These are phyloP conservation scores for Boechera retrofracta DNA, from an alignment of 345 rosid genomes.

Conservation along the genomic window DNA sequence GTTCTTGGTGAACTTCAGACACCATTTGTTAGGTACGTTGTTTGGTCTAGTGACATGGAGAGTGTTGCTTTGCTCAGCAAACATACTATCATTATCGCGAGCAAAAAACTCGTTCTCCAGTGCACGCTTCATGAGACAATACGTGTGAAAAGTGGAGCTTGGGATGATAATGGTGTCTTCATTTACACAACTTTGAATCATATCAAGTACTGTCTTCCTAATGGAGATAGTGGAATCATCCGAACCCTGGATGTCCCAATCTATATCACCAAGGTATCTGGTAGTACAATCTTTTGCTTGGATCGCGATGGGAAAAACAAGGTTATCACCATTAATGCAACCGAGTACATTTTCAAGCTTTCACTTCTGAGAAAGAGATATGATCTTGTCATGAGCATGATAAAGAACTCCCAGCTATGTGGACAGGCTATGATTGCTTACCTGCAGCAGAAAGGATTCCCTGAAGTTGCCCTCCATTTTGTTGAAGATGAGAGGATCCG, in stretches of 20 bases:
- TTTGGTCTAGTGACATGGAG: conserved; percentile 97
- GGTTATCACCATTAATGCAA: conserved; percentile 64
- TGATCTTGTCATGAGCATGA: conserved; percentile 90
- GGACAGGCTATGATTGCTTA: conserved; percentile 93
- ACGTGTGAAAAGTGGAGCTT: conserved; percentile 92
- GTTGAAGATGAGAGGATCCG: conserved; percentile 90
- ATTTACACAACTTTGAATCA: conserved; percentile 89
- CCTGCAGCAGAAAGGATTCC: conserved; percentile 88
- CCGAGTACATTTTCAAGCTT: conserved; percentile 83
- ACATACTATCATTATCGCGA: conserved; percentile 83
- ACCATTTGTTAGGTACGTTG: conserved; percentile 76
- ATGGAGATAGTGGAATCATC: conserved; percentile 90
- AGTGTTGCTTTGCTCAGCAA: conserved; percentile 94
- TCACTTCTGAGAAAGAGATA: conserved; percentile 72
- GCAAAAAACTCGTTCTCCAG: conserved; percentile 79
- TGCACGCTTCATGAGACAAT: conserved; percentile 95
- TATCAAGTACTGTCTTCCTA: conserved; percentile 91
- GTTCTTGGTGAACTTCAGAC: conserved; percentile 87
- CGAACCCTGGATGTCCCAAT: conserved; percentile 84
- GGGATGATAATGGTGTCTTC: conserved; percentile 96
- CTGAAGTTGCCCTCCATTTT: conserved; percentile 93
- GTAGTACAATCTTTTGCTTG: conserved; percentile 71
- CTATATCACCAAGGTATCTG: conserved; percentile 80
- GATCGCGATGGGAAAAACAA: conserved; percentile 88
- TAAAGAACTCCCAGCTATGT: conserved; percentile 80